Evolutionary conservation across 495 filamentous ascomycete species (phyloP), one percentile per base, ranked within the genome.

Genomic region (Talaromyces liani): DNA sequence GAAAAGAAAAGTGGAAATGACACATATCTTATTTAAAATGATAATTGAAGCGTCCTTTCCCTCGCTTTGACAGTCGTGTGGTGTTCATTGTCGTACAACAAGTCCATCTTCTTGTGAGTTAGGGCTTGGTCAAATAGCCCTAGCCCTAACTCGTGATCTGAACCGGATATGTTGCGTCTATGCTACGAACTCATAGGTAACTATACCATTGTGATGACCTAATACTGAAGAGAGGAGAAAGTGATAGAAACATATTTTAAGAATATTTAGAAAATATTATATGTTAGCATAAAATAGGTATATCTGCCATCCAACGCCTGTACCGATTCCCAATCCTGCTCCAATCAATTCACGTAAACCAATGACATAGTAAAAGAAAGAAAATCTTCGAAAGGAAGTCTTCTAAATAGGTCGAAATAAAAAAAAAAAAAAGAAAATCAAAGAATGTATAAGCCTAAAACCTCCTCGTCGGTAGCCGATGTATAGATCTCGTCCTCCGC

Each of bases 401-500:
- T 41, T 58, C 14, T 33, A 58, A 58, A 58, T 22, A 58, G 2
- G 8, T 25, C 27, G 27, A 55, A 18, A 22, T 36, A 22, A 58
- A 58, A 18, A 27, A 22, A 58, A 58, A 20, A 58, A 58, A 9
- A 27, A 36, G 36, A 58, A 36, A 58, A 18, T 10, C 1, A 58
- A 20, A 58, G 56, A 58, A 58, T 33, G 56, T n/a, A 4, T 8
- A 56, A 18, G 9, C 18, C 31, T 20, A 58, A 36, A 58, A 58
- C 18, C 56, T 36, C 29, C 56, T 33, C 27, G 31, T 22, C 18
- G 56, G 60, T 34, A 62, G 31, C 47, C 63, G 58, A 64, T 59
- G 63, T 22, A 64, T 39, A n/a, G 54, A 34, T 16, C 63, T 60
- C 63, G 58, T 58, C 41, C 63, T 34, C n/a, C 63, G 36, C 70